Evolutionary conservation across 2,329 filamentous ascomycete genomes (phyloP), one percentile per base, ranked within the genome.

Genomic region (Diaporthe sp.): DNA sequence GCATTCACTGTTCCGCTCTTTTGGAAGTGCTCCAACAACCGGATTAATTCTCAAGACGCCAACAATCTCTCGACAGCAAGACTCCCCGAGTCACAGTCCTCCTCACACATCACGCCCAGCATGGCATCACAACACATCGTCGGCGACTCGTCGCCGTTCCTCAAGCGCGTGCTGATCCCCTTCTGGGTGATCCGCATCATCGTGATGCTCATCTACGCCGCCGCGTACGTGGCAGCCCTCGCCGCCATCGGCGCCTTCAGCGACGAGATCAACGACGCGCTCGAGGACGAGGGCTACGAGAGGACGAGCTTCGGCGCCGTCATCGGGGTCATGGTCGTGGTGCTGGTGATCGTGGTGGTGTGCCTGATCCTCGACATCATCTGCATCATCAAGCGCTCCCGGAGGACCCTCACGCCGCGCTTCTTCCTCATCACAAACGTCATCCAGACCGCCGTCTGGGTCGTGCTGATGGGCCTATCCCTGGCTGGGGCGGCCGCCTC

Each of bases 131-230:
- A 78, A 25, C 81, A 80, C 72, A 73, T 80, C 62, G 70, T 82
- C 68, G 81, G 80, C 78, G 82, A 82, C 58, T 83, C 82, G 53
- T 83, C 82, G 78, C 82, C 82, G 22, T 83, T 83, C 73, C 77
- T 82, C 67, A 83, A 83, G 78, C 80, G 82, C 53, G 79, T 83
- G 17, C 73, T 83, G 72, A 79, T 84, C 42, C 82, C 82, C 12
- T 83, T 84, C 76, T 84, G 82, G 81, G 77, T 82, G 31, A 37
- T 83, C 17, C 82, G 82, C 57, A 80, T 82, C 62, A 42, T 81
- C 58, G 74, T 83, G 65, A 80, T 83, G 80, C 17, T 80, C 2
- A 13, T 82, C 46, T 77, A 80, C 34, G 78, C 82, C 53, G 78
- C 58, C 68, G 13, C 80, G 22, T 81, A 81, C 75, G 61, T 83